These are phyloP conservation scores for Saposhnikovia divaricata DNA, from an alignment of 129 eudicot genomes.

Conservation along the genomic window DNA sequence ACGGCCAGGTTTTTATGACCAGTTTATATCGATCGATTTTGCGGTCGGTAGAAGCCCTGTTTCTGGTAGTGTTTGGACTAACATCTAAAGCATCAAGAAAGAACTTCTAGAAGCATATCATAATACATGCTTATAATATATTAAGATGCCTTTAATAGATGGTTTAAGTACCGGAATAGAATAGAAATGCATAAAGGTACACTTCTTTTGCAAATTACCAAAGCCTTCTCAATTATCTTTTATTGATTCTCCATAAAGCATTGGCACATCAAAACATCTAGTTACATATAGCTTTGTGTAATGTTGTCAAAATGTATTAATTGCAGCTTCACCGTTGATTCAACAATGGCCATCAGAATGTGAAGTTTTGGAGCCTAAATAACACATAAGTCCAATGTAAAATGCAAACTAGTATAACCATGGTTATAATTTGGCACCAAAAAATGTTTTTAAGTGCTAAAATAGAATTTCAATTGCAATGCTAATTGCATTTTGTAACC, in stretches of 20 bases:
- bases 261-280: not conserved
- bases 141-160: too few species aligned
- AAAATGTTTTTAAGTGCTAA: too few species aligned
- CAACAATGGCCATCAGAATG: conserved; percentile 82
- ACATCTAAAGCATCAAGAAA: conserved; percentile 12
- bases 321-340: conserved; percentile 58
- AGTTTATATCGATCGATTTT: too few species aligned
- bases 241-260: not conserved
- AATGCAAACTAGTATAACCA: too few species aligned
- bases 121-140: not conserved
- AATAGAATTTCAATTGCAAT: too few species aligned
- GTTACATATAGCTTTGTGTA: not conserved
- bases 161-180: too few species aligned
- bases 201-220: conserved; percentile 17
- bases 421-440: too few species aligned
- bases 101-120: not conserved
- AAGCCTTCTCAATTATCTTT: conserved; percentile 24
- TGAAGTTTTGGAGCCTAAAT: conserved; percentile 73
- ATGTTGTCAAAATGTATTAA: too few species aligned
- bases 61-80: not conserved
- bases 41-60: too few species aligned
- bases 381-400: too few species aligned
- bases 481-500: too few species aligned
- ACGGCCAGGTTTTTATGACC: too few species aligned
- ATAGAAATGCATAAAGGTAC: not conserved